phyloP scores from a whole-genome alignment of 169 alveolate genomes.

The Plasmodium billcollinsi region DNA sequence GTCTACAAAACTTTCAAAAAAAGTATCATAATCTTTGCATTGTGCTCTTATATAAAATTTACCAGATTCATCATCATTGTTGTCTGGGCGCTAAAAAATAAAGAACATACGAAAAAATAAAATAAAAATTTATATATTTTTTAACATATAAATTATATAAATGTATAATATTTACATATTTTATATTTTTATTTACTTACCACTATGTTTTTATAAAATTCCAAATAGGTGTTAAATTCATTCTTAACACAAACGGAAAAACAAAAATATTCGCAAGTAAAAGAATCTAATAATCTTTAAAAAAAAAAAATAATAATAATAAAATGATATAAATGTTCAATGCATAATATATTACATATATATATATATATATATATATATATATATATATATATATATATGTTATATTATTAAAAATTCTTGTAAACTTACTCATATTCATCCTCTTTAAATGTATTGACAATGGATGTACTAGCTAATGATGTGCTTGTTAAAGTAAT shows the following conservation, averaged over 20 bases:
- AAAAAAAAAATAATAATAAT: neutral
- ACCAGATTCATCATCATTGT: conserved; percentile 10
- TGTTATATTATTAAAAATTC: neutral
- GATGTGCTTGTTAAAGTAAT: conserved; percentile 23
- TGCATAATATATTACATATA: neutral
- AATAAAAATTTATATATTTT: neutral
- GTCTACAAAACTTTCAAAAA: conserved; percentile 39
- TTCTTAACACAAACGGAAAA: conserved; percentile 27
- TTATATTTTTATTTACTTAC: conserved; percentile 12
- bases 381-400: neutral
- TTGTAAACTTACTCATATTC: conserved; percentile 21
- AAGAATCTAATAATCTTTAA: conserved; percentile 25
- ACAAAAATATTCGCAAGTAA: conserved; percentile 2
- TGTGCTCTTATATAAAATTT: conserved; percentile 45
- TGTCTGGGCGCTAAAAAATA: conserved; percentile 4
- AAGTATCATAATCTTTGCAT: conserved; percentile 33
- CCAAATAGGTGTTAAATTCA: conserved; percentile 19
- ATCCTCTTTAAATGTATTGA: conserved; percentile 18
- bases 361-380: too few relatives aligned
- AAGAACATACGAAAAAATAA: neutral
- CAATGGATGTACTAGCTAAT: conserved; percentile 37
- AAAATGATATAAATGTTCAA: neutral
- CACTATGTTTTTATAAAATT: conserved; percentile 18
- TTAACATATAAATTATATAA: neutral
- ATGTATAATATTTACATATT: neutral